Evolutionary conservation across 2,329 filamentous ascomycete species (phyloP).

Genomic region (Dactylonectria estremocensis): DNA sequence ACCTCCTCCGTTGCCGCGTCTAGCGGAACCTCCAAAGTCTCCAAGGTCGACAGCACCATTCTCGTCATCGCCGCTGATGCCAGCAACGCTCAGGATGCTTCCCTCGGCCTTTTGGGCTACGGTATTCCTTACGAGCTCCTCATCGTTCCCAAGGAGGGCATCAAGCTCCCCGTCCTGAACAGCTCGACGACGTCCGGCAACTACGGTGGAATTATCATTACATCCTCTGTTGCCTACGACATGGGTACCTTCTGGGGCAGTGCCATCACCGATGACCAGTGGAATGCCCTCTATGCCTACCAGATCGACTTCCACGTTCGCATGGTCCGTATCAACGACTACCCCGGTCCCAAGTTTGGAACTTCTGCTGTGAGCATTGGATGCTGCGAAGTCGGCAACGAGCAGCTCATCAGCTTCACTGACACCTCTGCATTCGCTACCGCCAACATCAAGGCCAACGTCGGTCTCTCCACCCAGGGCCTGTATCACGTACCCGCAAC

Average conservation of each 20-base stretch:
- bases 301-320: conserved; percentile 31
- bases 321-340: conserved; percentile 39
- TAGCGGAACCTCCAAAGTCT: background rate
- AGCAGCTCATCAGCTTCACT: conserved; percentile 33
- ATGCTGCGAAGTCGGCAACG: conserved; percentile 21
- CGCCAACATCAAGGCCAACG: conserved; percentile 33
- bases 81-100: conserved; percentile 21
- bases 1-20: background rate
- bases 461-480: conserved; percentile 32
- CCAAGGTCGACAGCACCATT: conserved; percentile 21
- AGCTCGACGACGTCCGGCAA: conserved; percentile 17
- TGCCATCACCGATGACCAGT: conserved; percentile 32
- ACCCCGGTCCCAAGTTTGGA: conserved; percentile 35
- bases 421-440: conserved; percentile 34
- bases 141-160: conserved; percentile 25
- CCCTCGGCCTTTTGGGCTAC: conserved; percentile 29
- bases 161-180: conserved; percentile 31
- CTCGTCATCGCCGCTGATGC: conserved; percentile 18
- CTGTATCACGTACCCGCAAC: conserved; percentile 35
- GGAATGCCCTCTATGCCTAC: conserved; percentile 33
- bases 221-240: conserved; percentile 33
- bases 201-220: conserved; percentile 30
- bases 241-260: conserved; percentile 31
- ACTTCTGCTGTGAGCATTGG: conserved; percentile 9
- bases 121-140: conserved; percentile 35